Evolutionary conservation across 306 rosid species (phyloP).

Genomic region (Castanospermum australe): DNA sequence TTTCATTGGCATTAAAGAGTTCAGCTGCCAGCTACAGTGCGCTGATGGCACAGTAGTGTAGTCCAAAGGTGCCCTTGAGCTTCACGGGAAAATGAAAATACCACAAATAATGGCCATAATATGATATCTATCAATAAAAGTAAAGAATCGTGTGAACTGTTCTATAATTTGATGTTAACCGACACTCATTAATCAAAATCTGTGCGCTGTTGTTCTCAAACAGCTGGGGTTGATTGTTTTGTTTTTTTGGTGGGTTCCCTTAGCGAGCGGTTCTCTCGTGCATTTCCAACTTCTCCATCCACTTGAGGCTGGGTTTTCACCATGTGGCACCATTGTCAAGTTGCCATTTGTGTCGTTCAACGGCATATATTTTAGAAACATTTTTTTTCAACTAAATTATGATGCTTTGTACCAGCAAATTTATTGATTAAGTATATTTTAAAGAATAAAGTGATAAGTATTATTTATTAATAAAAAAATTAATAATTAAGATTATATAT

Average conservation of each 20-base stretch:
- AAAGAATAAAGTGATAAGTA: no score
- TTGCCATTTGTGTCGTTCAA: slow-evolving; percentile 31
- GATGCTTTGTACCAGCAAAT: slow-evolving; percentile 13
- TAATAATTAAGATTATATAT: no score
- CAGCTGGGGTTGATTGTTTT: slow-evolving; percentile 36
- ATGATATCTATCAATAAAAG: not conserved
- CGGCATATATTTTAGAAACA: not conserved
- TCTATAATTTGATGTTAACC: slow-evolving; percentile 34
- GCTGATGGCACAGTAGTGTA: not conserved
- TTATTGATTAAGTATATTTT: no score
- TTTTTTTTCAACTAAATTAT: not conserved
- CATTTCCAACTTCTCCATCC: slow-evolving; percentile 52
- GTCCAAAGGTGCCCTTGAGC: slow-evolving; percentile 13
- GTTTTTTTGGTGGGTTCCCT: not conserved
- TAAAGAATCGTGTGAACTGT: slow-evolving; percentile 37
- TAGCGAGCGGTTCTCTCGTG: slow-evolving; percentile 57
- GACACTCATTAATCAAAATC: slow-evolving; percentile 30
- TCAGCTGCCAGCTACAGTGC: slow-evolving; percentile 16
- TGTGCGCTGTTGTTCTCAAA: slow-evolving; percentile 39
- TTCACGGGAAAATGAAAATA: slow-evolving; percentile 45
- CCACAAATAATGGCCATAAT: slow-evolving; percentile 28
- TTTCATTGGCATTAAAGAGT: slow-evolving; percentile 34
- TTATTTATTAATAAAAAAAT: no score
- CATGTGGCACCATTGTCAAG: slow-evolving; percentile 45
- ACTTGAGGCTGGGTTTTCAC: slow-evolving; percentile 42